Evolutionary conservation across 352 stramenopile genomes (phyloP).

Genomic region (Phytophthora constricta): DNA sequence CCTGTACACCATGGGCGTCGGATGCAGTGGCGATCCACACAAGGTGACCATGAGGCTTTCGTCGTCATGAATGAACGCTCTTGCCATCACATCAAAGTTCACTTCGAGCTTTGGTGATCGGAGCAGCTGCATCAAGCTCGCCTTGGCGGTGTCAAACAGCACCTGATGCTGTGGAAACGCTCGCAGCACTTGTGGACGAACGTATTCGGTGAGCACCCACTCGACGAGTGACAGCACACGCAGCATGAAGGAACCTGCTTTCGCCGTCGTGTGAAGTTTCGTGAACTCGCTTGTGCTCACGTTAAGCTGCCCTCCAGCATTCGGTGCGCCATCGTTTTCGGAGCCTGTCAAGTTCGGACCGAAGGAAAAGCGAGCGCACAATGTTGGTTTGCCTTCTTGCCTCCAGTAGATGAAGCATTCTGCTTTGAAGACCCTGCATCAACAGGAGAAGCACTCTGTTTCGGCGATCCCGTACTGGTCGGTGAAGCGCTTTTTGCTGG

Average conservation of each 20-base stretch:
- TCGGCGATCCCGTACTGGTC: not conserved
- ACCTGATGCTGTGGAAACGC: constrained; percentile 64
- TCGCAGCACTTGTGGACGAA: constrained; percentile 47
- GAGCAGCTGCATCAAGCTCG: constrained; percentile 47
- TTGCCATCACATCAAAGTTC: constrained; percentile 68
- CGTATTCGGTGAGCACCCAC: constrained; percentile 42
- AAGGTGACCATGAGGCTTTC: constrained; percentile 65
- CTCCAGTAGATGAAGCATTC: not conserved
- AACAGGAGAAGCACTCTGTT: not conserved
- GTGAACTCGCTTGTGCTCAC: constrained; percentile 65
- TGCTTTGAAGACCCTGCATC: not conserved
- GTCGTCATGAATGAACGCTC: constrained; percentile 62
- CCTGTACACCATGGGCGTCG: constrained; percentile 59
- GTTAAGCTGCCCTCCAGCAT: constrained; percentile 29
- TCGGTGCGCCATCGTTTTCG: not conserved
- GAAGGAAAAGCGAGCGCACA: constrained; percentile 39
- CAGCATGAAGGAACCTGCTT: constrained; percentile 56
- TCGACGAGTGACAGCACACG: constrained; percentile 54
- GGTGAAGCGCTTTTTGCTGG: not conserved
- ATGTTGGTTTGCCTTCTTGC: constrained; percentile 25
- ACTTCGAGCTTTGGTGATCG: constrained; percentile 53
- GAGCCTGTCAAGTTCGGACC: constrained; percentile 6
- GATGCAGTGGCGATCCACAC: constrained; percentile 55
- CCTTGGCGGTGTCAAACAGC: constrained; percentile 61
- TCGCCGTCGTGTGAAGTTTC: constrained; percentile 66